These are phyloP conservation scores for Xylariales sp. DNA, from an alignment of 2,329 filamentous ascomycete species.

Conservation along the genomic window DNA sequence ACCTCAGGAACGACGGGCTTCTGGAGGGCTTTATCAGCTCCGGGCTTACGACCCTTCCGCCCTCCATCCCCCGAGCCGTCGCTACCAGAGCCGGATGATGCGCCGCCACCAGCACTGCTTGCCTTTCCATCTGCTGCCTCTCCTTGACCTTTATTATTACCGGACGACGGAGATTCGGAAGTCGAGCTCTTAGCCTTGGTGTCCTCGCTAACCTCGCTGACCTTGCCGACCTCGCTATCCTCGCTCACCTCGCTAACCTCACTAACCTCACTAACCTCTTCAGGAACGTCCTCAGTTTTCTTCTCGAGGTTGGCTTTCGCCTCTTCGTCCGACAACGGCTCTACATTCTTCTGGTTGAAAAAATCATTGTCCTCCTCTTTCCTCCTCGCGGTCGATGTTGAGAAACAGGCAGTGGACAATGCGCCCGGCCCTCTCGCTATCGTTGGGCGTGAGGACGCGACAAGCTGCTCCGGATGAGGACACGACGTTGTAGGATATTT, in stretches of 20 bases:
- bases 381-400: conserved; percentile 29
- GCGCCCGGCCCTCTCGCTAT: conserved; percentile 9
- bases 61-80: conserved; percentile 61
- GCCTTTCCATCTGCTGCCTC: conserved; percentile 50
- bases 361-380: conserved; percentile 43
- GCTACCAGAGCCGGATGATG: conserved; percentile 44
- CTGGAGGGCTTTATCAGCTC: conserved; percentile 68
- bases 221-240: too few relatives aligned
- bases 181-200: conserved; percentile 39
- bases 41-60: conserved; percentile 66
- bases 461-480: conserved; percentile 13
- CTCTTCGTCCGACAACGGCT: conserved; percentile 50
- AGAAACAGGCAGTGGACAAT: conserved; percentile 27
- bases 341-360: conserved; percentile 42
- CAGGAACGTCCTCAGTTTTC: conserved; percentile 34
- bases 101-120: conserved; percentile 50
- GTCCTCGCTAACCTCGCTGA: conserved; percentile 42
- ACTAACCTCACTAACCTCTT: conserved; percentile 44
- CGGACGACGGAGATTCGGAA: conserved; percentile 38
- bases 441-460: conserved; percentile 17
- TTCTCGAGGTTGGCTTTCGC: conserved; percentile 46
- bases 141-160: conserved; percentile 37
- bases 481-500: conserved; percentile 14
- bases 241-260: too few relatives aligned
- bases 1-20: conserved; percentile 91